Percentiles rank a stretch among this genome's conserved stretches.
phyloP scores from a whole-genome alignment of 2,329 filamentous ascomycete genomes.

The Beauveria varroae region DNA sequence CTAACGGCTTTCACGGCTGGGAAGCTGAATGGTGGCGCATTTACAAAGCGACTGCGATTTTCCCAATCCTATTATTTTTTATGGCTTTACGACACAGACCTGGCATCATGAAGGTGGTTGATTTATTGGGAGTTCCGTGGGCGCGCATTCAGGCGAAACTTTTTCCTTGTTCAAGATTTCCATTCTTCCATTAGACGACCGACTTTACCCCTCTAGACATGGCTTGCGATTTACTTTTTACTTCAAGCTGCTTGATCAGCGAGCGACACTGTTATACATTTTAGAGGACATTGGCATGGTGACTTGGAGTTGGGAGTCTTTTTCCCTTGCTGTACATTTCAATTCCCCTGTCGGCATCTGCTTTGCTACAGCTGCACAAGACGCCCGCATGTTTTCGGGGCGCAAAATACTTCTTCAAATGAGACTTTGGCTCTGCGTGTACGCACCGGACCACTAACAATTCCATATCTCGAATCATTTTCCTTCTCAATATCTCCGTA shows the following conservation, averaged over 20 bases:
- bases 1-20: constrained; percentile 45
- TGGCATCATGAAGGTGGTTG: constrained; percentile 4
- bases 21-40: constrained; percentile 34
- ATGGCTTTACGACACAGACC: constrained; percentile 12
- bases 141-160: neutral
- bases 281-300: constrained; percentile 13
- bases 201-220: constrained; percentile 8
- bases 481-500: neutral
- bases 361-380: neutral
- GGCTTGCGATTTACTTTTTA: neutral
- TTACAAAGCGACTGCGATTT: constrained; percentile 23
- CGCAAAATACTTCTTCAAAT: constrained; percentile 8
- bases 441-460: constrained; percentile 18
- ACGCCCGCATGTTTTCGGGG: neutral
- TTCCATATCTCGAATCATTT: neutral
- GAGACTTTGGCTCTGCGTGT: constrained; percentile 19
- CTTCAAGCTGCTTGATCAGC: constrained; percentile 9
- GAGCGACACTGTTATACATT: constrained; percentile 11
- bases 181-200: neutral
- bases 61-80: neutral
- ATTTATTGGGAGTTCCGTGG: neutral
- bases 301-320: neutral
- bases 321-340: constrained; percentile 8
- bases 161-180: neutral
- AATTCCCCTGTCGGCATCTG: neutral